A percentile compares a stretch with the other conserved stretches of the same genome.
These are phyloP conservation scores for Ophiostoma quercus DNA, from an alignment of 2,329 filamentous ascomycete genomes.

Conservation along the genomic window DNA sequence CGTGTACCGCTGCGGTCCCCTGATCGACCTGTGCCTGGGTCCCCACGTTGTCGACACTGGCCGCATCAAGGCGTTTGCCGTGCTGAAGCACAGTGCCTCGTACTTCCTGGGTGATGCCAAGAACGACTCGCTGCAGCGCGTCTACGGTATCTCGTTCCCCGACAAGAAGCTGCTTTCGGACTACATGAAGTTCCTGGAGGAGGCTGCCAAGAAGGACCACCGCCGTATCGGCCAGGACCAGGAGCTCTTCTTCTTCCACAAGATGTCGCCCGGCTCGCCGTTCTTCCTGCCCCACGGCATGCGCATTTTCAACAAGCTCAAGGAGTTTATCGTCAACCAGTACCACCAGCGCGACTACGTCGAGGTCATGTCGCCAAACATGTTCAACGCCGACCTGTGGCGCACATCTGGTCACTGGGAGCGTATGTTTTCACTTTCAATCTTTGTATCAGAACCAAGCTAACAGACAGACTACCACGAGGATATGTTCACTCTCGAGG, in stretches of 20 bases:
- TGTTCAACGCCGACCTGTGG: conserved; percentile 92
- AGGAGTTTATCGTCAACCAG: conserved; percentile 73
- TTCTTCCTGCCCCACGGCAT: conserved; percentile 86
- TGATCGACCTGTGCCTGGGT: conserved; percentile 92
- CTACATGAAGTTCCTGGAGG: conserved; percentile 90
- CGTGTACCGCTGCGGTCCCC: conserved; percentile 86
- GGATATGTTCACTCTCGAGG: conserved; percentile 74
- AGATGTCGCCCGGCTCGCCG: conserved; percentile 83
- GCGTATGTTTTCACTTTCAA: conserved; percentile 31
- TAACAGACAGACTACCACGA: conserved; percentile 64
- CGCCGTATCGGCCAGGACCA: conserved; percentile 90
- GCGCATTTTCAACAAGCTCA: conserved; percentile 35
- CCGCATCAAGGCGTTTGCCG: conserved; percentile 88
- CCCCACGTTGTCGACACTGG: conserved; percentile 92
- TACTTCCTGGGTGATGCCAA: conserved; percentile 93
- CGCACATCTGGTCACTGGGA: conserved; percentile 93
- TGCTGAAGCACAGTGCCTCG: conserved; percentile 63
- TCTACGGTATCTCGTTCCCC: conserved; percentile 91
- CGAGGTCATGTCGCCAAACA: conserved; percentile 92
- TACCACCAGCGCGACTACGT: conserved; percentile 93
- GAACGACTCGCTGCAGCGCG: conserved; percentile 92
- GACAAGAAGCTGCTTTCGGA: conserved; percentile 93
- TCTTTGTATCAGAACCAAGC: not conserved
- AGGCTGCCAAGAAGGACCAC: conserved; percentile 97
- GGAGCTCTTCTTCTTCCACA: conserved; percentile 95